phyloP scores from a whole-genome alignment of 768 basidiomycete genomes.

The Lyophyllum semitale region DNA sequence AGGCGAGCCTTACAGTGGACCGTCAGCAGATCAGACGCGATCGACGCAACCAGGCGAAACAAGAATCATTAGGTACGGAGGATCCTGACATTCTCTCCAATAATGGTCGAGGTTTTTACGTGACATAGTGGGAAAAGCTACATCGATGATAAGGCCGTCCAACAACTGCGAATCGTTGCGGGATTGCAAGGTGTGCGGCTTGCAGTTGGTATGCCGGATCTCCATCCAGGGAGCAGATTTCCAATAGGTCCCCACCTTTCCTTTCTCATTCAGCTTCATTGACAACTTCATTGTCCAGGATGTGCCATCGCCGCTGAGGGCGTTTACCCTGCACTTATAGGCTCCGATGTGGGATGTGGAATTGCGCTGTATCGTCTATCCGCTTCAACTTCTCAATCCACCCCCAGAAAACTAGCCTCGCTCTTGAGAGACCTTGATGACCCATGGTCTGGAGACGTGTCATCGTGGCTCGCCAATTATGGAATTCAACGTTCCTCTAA shows the following conservation, averaged over 20 bases:
- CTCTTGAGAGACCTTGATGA: slow-evolving; percentile 34
- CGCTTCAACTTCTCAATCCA: slow-evolving; percentile 21
- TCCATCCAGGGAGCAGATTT: slow-evolving; percentile 39
- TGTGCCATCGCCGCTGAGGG: slow-evolving; percentile 36
- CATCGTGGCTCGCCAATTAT: slow-evolving; percentile 34
- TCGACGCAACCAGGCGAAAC: slow-evolving; percentile 21
- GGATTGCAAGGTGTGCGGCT: slow-evolving; percentile 28
- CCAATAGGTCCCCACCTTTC: slow-evolving; percentile 25
- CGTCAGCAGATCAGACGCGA: slow-evolving; percentile 15
- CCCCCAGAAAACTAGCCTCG: slow-evolving; percentile 31
- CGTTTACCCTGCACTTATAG: slow-evolving; percentile 40
- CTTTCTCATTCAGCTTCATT: neutral
- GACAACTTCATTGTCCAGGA: slow-evolving; percentile 17
- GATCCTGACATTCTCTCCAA: neutral
- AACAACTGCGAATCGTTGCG: slow-evolving; percentile 30
- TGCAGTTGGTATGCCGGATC: slow-evolving; percentile 39
- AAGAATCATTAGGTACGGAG: slow-evolving; percentile 27
- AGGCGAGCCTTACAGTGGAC: slow-evolving; percentile 34
- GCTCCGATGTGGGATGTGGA: slow-evolving; percentile 40
- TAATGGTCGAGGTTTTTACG: neutral
- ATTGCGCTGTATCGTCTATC: slow-evolving; percentile 36
- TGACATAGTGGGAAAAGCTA: slow-evolving; percentile 26
- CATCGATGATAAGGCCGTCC: slow-evolving; percentile 32
- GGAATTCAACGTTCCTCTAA: slow-evolving; percentile 28
- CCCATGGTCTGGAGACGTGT: slow-evolving; percentile 34